Base-by-base conservation (phyloP, 352 stramenopile genomes). In the Vaucheria bursata region DNA sequence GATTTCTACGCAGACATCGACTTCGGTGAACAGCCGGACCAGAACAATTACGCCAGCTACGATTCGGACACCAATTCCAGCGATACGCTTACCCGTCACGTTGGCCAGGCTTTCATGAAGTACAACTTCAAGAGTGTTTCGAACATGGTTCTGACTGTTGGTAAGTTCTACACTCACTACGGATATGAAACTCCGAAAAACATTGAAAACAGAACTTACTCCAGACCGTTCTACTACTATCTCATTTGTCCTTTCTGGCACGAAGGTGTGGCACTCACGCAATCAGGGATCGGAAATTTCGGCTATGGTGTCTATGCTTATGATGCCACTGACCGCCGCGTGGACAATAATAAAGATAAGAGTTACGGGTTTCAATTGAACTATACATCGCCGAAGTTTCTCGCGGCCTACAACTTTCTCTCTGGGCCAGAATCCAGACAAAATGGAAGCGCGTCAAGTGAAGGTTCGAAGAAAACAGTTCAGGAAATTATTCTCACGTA, bases 1-100 rank as follows among this genome's bases (percentile, higher is more conserved):
- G 45, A 59, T 25, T 59, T 59, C 45, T 59, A 59, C 45, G 45
- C 45, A 18, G 45, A 59, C 45, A 59, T 59, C 45, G 45, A 59
- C 45, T 59, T 59, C 45, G 45, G 45, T 25, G 45, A 59, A 59
- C 45, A 59, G 45, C 45, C 45, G 45, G 12, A 18, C 12, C 45
- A 59, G 45, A 59, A 59, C 45, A 59, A 59, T 25, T 59, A 59
- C 45, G 12, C 25, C 45, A 59, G 12, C 45, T 18, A 25, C 45
- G 45, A 59, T 25, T 18, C 45, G 12, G n/a, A n/a, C n/a, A n/a
- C n/a, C n/a, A n/a, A n/a, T n/a, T n/a, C n/a, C n/a, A n/a, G n/a
- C n/a, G 45, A 59, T 25, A 18, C 18, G 12, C 12, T 59, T 25
- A 59, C 45, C 45, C 45, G 45, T 25, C 45, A 59, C 45, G 45